Conservation (phyloP, 1,284 basidiomycete genomes). For the Ceratobasidium papillatum region DNA sequence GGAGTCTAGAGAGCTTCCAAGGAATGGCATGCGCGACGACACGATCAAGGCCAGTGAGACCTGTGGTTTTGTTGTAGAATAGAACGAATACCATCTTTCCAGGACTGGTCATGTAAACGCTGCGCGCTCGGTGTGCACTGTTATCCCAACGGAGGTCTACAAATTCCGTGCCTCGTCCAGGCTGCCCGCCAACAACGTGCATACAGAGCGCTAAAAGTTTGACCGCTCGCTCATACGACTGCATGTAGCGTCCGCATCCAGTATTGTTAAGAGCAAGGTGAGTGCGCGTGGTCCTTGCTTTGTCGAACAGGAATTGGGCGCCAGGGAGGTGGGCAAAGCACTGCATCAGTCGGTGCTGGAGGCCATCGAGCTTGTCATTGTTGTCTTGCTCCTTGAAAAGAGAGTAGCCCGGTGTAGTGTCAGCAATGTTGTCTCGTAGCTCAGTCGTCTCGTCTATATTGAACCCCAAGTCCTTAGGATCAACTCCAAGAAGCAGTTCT, state of each 20-base stretch:
- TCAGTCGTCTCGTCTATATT: background rate
- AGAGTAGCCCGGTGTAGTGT: background rate
- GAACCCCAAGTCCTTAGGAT: background rate
- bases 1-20: background rate
- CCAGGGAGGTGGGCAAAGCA: background rate
- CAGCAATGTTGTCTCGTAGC: background rate
- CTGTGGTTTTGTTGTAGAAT: conserved; percentile 6
- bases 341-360: background rate
- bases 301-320: background rate
- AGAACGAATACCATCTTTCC: background rate
- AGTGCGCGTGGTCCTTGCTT: too few relatives aligned
- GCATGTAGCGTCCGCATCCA: background rate
- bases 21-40: background rate
- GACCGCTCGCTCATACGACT: background rate
- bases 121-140: background rate
- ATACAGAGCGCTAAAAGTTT: background rate
- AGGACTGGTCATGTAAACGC: background rate
- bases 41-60: background rate
- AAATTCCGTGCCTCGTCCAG: background rate
- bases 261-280: background rate
- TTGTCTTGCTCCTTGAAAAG: background rate
- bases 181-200: background rate
- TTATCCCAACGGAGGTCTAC: background rate
- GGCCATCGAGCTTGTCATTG: background rate
- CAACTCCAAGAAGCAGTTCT: background rate